phyloP scores from a whole-genome alignment of 2,329 filamentous ascomycete species.

The Hortaea werneckii region DNA sequence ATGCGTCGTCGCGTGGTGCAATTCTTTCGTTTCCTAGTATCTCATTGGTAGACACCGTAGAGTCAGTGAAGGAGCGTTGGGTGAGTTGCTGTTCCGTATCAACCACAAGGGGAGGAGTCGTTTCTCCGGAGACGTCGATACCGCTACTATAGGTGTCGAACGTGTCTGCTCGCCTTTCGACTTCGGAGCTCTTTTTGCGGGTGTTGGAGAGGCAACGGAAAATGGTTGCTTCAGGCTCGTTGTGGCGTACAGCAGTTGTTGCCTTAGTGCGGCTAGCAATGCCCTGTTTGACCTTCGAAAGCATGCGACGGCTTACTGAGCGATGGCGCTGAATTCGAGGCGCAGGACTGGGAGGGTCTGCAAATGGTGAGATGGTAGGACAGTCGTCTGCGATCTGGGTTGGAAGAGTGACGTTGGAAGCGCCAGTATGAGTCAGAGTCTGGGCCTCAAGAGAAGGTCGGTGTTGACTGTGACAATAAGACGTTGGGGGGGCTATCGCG shows the following conservation, averaged over 20 bases:
- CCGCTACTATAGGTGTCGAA: conserved; percentile 15
- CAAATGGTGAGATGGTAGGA: background rate
- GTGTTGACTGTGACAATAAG: too few species aligned
- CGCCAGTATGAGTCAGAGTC: too few species aligned
- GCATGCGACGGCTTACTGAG: conserved; percentile 26
- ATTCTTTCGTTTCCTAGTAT: conserved; percentile 7
- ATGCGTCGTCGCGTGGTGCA: background rate
- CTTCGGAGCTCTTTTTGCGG: conserved; percentile 19
- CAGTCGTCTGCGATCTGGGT: background rate
- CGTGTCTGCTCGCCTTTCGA: conserved; percentile 10
- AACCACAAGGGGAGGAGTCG: background rate
- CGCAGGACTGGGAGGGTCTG: background rate
- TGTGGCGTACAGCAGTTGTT: conserved; percentile 10
- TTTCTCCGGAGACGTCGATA: conserved; percentile 4
- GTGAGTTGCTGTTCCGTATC: background rate
- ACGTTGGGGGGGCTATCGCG: too few species aligned
- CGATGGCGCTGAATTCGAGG: conserved; percentile 17
- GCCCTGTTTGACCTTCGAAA: conserved; percentile 26
- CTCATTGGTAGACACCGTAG: conserved; percentile 18
- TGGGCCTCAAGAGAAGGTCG: too few species aligned
- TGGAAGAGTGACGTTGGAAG: too few species aligned
- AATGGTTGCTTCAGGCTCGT: conserved; percentile 19
- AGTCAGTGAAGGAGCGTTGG: conserved; percentile 17
- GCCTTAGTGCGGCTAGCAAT: conserved; percentile 20
- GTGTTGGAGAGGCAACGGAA: conserved; percentile 20